Percentiles rank a stretch among this genome's conserved stretches.
These are phyloP conservation scores for Punica granatum DNA, from an alignment of 345 rosid species.

Conservation along the genomic window DNA sequence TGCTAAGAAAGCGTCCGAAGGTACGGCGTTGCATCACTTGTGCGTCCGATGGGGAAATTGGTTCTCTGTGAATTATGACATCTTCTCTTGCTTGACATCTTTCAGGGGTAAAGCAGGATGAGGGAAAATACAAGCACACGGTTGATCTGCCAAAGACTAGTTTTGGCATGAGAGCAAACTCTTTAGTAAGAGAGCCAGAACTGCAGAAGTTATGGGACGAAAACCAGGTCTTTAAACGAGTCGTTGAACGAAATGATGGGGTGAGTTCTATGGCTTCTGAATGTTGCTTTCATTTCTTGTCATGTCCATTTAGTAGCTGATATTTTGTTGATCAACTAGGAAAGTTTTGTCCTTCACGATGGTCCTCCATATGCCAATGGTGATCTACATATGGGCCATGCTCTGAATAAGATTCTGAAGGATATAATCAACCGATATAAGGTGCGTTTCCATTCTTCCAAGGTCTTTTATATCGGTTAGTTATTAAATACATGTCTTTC, in stretches of 20 bases:
- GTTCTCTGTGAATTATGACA: not conserved
- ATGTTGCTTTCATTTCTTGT: constrained; percentile 11
- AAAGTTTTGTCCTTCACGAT: constrained; percentile 83
- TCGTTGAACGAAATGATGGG: constrained; percentile 64
- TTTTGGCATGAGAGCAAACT: constrained; percentile 88
- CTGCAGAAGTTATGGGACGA: constrained; percentile 88
- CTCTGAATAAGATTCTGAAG: constrained; percentile 90
- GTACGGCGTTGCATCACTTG: constrained; percentile 18
- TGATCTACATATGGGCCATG: constrained; percentile 90
- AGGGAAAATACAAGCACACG: constrained; percentile 84
- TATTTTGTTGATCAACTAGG: constrained; percentile 36
- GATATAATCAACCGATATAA: constrained; percentile 92
- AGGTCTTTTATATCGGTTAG: constrained; percentile 8
- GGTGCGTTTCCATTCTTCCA: constrained; percentile 29
- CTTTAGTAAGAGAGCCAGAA: constrained; percentile 83
- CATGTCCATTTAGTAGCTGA: constrained; percentile 24
- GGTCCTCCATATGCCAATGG: constrained; percentile 99
- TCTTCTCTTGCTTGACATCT: constrained; percentile 11
- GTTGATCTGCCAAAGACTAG: constrained; percentile 83
- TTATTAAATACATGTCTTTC: constrained; percentile 1
- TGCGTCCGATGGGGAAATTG: too few species aligned
- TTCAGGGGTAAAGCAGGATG: constrained; percentile 76
- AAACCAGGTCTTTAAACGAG: constrained; percentile 69
- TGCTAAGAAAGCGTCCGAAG: constrained; percentile 73
- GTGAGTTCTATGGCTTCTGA: constrained; percentile 34